Conservation (phyloP, 805 yeast genomes). For the Cyberlindnera mycetangii region DNA sequence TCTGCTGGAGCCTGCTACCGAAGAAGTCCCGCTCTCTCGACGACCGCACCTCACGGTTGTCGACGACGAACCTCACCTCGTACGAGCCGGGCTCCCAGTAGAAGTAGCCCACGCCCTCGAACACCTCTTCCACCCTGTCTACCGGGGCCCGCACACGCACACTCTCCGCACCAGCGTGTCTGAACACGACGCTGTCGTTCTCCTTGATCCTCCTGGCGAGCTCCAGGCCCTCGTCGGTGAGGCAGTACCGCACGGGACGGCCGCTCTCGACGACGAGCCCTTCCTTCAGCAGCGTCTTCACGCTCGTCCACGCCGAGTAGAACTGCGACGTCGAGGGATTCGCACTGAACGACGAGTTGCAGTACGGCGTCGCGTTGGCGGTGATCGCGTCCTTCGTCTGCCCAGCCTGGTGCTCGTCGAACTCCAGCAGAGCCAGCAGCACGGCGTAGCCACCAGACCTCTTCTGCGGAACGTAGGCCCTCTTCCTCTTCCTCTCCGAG, state of each 20-base stretch:
- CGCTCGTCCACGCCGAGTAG: conserved; percentile 74
- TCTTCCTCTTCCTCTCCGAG: conserved; percentile 25
- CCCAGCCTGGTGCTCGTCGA: conserved; percentile 51
- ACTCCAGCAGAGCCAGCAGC: conserved; percentile 51
- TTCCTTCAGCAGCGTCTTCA: conserved; percentile 59
- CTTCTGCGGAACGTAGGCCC: conserved; percentile 63
- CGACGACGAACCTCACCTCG: conserved; percentile 62
- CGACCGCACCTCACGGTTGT: conserved; percentile 79
- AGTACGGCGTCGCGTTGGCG: conserved; percentile 48
- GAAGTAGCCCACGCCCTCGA: conserved; percentile 25
- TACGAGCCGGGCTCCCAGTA: conserved; percentile 63
- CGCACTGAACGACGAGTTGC: conserved; percentile 54
- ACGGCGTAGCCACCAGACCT: conserved; percentile 87
- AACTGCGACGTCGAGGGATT: conserved; percentile 61
- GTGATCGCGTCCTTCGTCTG: conserved; percentile 60
- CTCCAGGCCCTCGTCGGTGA: conserved; percentile 68
- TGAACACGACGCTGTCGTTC: conserved; percentile 39
- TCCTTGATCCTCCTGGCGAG: conserved; percentile 56
- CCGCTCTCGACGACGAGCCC: conserved; percentile 52
- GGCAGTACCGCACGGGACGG: conserved; percentile 49
- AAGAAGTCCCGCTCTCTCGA: conserved; percentile 69
- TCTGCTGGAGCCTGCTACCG: conserved; percentile 44
- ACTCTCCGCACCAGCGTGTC: conserved; percentile 17
- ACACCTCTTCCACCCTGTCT: neutral
- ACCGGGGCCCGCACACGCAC: neutral